Base-by-base conservation (phyloP, 768 basidiomycete species). In the Chiua virens region DNA sequence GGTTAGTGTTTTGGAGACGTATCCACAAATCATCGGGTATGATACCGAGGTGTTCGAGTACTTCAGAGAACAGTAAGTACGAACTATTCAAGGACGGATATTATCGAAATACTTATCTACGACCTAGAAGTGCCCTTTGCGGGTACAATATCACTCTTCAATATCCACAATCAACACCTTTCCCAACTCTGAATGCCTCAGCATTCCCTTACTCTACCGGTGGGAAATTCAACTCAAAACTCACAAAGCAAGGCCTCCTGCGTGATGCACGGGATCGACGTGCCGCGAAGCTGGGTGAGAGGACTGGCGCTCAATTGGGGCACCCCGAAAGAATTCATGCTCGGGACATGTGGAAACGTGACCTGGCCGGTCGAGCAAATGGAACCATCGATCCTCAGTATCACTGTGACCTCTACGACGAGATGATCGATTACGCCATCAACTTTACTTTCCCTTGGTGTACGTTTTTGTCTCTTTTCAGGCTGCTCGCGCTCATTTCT, bases 21-120 rank as follows among this genome's bases (percentile, higher is more conserved):
- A 83, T 63, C 87, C 87, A 8, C 87, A 88, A 60, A 67, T 89
- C 37, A 86, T 89, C 45, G 83, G 80, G 34, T 89, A 89, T 57
- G 82, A 89, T 57, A 69, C 72, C n/a, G 76, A 78, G 9, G 83
- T 86, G 1, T 86, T 79, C 62, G 74, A 81, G 50, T 85, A 86
- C 59, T 88, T 23, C 39, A 73, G 77, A 58, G 74, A 80, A 56
- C 84, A 86, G 86, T 86, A 55, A 50, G 83, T 34, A 7, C 34
- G 30, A 34, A 15, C 34, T 17, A 6, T 71, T 20, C 14, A 43
- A 41, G 7, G 8, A 11, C 10, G 4, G 20, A 18, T n/a, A 23
- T 14, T 3, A 8, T 22, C 28, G 13, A 13, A 21, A 21, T 52
- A 27, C 40, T 57, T 6, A 44, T 39, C 27, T 17, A 30, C 13